Conservation (phyloP, 495 filamentous ascomycete species). For the Aspergillus heteromorphus region DNA sequence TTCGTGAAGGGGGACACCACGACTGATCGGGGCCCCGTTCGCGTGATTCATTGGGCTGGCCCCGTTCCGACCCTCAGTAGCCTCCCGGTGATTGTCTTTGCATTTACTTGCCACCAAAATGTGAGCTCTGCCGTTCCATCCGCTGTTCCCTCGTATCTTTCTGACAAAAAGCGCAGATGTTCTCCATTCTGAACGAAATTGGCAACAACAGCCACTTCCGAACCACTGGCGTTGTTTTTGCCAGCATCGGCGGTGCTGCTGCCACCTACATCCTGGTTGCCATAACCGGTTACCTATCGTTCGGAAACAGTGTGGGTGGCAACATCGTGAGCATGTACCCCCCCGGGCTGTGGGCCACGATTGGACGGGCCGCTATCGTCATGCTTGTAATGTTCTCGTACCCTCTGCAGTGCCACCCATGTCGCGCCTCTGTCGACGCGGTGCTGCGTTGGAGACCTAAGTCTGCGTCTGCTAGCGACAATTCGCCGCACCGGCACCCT, state of each 20-base stretch:
- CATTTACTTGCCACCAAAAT: constrained; percentile 98
- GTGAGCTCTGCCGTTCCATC: constrained; percentile 39
- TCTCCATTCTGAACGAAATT: constrained; percentile 96
- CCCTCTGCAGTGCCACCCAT: constrained; percentile 91
- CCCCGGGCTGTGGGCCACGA: constrained; percentile 75
- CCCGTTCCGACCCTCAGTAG: constrained; percentile 72
- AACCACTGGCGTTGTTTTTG: constrained; percentile 71
- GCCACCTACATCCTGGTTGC: constrained; percentile 84
- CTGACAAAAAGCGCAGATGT: constrained; percentile 62
- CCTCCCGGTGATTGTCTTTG: constrained; percentile 93
- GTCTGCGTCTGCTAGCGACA: constrained; percentile 33
- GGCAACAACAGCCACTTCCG: constrained; percentile 74
- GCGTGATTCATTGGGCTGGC: constrained; percentile 70
- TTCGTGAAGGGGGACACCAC: constrained; percentile 75
- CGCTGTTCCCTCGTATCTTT: not conserved
- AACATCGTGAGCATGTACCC: constrained; percentile 95
- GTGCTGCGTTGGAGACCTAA: constrained; percentile 84
- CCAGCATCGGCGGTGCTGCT: constrained; percentile 77
- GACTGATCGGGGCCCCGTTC: constrained; percentile 64
- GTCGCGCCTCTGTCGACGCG: constrained; percentile 86
- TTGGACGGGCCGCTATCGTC: constrained; percentile 91
- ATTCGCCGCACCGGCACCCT: constrained; percentile 42
- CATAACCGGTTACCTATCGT: constrained; percentile 92
- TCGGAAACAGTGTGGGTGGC: constrained; percentile 76
- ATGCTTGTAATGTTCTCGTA: constrained; percentile 96